These are phyloP conservation scores for Pseudopithomyces maydicus DNA, from an alignment of 2,329 filamentous ascomycete genomes.

Conservation along the genomic window DNA sequence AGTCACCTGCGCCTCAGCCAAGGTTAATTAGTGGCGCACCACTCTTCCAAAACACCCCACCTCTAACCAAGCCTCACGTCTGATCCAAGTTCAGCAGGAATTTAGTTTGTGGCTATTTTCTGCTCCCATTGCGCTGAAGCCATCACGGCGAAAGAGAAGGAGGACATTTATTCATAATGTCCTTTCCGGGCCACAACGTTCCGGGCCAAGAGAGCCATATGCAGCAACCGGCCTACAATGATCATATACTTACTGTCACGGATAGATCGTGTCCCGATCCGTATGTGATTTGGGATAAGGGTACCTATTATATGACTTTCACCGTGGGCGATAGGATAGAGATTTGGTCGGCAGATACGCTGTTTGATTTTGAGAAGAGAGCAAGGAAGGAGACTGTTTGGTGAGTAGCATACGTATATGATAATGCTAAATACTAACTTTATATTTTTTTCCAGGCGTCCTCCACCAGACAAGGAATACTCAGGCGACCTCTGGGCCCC, in stretches of 20 bases:
- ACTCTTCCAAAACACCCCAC: too few species aligned
- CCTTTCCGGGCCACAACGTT: constrained; percentile 10
- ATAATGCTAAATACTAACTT: too few species aligned
- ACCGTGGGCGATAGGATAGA: constrained; percentile 52
- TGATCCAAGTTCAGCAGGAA: too few species aligned
- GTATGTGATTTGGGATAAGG: constrained; percentile 49
- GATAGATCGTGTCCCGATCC: constrained; percentile 50
- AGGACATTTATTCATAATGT: too few species aligned
- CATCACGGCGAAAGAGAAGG: too few species aligned
- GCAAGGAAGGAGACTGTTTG: constrained; percentile 48
- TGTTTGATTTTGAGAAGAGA: constrained; percentile 47
- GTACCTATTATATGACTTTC: constrained; percentile 54
- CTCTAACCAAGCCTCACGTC: too few species aligned
- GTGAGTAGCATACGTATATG: constrained; percentile 22
- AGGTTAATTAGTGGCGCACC: neutral
- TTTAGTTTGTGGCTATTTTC: too few species aligned
- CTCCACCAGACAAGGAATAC: constrained; percentile 50
- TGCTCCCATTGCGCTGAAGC: too few species aligned
- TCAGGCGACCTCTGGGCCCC: constrained; percentile 60
- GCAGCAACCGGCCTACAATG: constrained; percentile 39
- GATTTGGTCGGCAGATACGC: constrained; percentile 49
- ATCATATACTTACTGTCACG: constrained; percentile 50
- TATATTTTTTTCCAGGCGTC: too few species aligned
- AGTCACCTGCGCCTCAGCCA: neutral
- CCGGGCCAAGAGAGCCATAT: constrained; percentile 22